Evolutionary conservation across 140 eudicot species (phyloP).

Genomic region (Bidens hawaiensis): DNA sequence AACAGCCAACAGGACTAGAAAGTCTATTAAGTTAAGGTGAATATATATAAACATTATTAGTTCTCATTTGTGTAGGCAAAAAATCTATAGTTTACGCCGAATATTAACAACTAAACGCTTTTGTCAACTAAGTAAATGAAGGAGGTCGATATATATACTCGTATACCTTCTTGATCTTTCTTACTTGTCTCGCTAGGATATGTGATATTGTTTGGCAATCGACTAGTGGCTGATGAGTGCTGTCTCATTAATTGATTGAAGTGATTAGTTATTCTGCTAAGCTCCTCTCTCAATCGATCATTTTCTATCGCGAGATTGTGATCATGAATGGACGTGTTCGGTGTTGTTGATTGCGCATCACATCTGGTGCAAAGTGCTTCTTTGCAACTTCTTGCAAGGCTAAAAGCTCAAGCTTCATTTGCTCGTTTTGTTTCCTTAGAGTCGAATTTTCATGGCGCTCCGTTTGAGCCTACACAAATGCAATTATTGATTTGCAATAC

Average conservation of each 20-base stretch:
- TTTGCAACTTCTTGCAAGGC: constrained; percentile 43
- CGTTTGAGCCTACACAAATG: too few relatives aligned
- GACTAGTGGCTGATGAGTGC: constrained; percentile 14
- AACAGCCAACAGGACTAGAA: too few relatives aligned
- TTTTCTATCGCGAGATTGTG: constrained; percentile 41
- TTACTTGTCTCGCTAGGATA: constrained; percentile 28
- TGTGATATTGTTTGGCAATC: constrained; percentile 19
- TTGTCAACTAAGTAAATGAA: too few relatives aligned
- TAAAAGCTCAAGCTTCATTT: constrained; percentile 37
- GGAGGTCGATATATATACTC: too few relatives aligned
- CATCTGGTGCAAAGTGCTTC: constrained; percentile 41
- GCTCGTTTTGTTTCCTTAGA: constrained; percentile 48
- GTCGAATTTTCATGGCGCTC: constrained; percentile 41
- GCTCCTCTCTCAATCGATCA: constrained; percentile 48
- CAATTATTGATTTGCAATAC: background rate
- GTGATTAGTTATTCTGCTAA: constrained; percentile 30
- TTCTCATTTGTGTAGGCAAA: too few relatives aligned
- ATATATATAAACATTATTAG: too few relatives aligned
- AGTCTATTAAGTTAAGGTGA: too few relatives aligned
- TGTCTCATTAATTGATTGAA: constrained; percentile 30
- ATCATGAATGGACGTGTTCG: constrained; percentile 18
- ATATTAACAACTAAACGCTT: too few relatives aligned
- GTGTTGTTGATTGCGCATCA: constrained; percentile 46
- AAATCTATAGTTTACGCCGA: too few relatives aligned
- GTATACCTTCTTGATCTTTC: too few relatives aligned